A percentile compares a stretch with the other conserved stretches of the same genome.
phyloP scores from a whole-genome alignment of 768 basidiomycete genomes.

The Panaeolus papilionaceus region DNA sequence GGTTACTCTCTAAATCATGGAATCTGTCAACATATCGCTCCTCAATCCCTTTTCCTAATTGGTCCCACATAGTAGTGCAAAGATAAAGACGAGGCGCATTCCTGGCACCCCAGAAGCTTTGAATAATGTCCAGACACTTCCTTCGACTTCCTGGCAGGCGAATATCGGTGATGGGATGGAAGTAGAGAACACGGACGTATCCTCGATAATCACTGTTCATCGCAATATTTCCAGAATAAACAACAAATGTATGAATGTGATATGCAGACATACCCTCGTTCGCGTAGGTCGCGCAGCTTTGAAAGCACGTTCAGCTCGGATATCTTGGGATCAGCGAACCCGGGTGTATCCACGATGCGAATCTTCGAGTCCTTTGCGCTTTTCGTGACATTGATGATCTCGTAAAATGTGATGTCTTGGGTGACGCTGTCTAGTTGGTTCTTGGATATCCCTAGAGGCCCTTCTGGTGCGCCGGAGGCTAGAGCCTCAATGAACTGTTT shows the following conservation, averaged over 20 bases:
- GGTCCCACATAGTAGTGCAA: not conserved
- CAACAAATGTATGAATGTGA: not conserved
- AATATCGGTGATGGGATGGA: not conserved
- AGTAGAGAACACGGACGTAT: not conserved
- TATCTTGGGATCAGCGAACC: conserved; percentile 2
- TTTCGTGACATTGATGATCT: not conserved
- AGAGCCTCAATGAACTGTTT: not conserved
- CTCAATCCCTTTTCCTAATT: not conserved
- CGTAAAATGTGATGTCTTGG: not conserved
- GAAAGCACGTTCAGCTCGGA: not conserved
- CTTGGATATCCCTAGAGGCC: not conserved
- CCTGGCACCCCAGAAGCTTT: not conserved
- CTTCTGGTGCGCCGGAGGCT: not conserved
- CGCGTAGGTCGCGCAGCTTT: not conserved
- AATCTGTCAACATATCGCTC: not conserved
- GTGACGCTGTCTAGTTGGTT: not conserved
- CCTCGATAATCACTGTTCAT: not conserved
- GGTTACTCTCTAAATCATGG: not conserved
- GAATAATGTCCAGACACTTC: not conserved
- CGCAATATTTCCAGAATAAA: not conserved
- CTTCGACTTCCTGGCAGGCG: not conserved
- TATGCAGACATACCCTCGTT: not conserved
- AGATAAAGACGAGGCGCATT: not conserved
- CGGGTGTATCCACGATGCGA: not conserved
- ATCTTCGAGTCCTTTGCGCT: not conserved